phyloP scores from a whole-genome alignment of 495 filamentous ascomycete genomes.

The Pseudomonodictys pantanalensis region DNA sequence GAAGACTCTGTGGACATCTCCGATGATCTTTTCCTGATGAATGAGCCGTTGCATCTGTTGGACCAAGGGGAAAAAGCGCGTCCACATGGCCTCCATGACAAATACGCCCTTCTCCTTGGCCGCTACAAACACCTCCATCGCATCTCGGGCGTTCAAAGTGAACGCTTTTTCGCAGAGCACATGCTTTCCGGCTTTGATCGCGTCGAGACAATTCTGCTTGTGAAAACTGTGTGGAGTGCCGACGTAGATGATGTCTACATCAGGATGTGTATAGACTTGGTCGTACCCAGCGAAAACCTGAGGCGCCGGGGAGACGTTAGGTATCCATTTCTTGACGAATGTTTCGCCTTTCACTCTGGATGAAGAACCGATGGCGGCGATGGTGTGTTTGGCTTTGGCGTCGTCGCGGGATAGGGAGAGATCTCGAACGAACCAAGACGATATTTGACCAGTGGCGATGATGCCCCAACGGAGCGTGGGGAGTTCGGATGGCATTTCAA shows the following conservation, averaged over 20 bases:
- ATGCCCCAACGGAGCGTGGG: not conserved
- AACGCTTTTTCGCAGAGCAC: slow-evolving; percentile 49
- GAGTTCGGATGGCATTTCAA: not conserved
- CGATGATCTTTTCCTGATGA: slow-evolving; percentile 29
- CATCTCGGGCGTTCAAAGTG: slow-evolving; percentile 42
- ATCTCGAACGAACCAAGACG: slow-evolving; percentile 37
- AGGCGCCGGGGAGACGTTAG: slow-evolving; percentile 14
- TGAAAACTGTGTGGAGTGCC: slow-evolving; percentile 48
- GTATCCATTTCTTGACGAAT: slow-evolving; percentile 31
- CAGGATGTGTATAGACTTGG: slow-evolving; percentile 38
- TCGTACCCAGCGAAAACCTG: slow-evolving; percentile 38
- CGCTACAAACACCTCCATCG: slow-evolving; percentile 42
- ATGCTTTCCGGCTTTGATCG: slow-evolving; percentile 45
- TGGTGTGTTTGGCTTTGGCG: slow-evolving; percentile 36
- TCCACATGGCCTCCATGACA: slow-evolving; percentile 44
- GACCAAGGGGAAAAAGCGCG: slow-evolving; percentile 33
- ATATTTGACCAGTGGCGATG: slow-evolving; percentile 1
- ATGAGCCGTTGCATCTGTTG: slow-evolving; percentile 20
- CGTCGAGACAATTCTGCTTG: slow-evolving; percentile 43
- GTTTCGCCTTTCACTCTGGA: slow-evolving; percentile 34
- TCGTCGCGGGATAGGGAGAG: slow-evolving; percentile 29
- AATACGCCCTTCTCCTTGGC: slow-evolving; percentile 46
- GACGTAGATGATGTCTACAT: slow-evolving; percentile 49
- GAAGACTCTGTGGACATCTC: slow-evolving; percentile 27
- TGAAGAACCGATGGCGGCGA: slow-evolving; percentile 42